Base-by-base conservation (phyloP, 345 rosid genomes). In the Salix suchowensis region DNA sequence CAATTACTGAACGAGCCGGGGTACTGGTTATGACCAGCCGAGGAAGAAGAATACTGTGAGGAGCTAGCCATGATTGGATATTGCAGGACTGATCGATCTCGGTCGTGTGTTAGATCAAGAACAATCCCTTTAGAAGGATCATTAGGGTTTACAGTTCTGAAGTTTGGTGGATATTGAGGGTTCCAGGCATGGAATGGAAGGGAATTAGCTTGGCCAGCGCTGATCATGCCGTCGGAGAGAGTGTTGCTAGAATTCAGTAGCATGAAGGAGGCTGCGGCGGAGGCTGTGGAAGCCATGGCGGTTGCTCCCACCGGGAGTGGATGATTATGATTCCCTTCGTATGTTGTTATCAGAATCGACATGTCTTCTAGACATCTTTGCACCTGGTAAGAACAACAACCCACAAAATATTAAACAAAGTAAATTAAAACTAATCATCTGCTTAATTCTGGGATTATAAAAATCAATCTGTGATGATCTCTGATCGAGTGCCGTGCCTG, bases 291-390 rank as follows among this genome's bases (percentile, higher is more conserved):
- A 44, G 91, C 89, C 91, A 86, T 88, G 69, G 89, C 86, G 7
- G 89, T 85, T 69, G 89, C 88, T 7, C 91, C 91, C 18, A 86
- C 89, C 0, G 91, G 89, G 16, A 88, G 87, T n/a, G 91, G 88
- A 68, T 88, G 91, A 68, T 88, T 88, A 72, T 88, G 91, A 14
- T 75, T 86, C 60, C 91, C 91, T 84, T 86, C 91, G 50, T 88
- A 86, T 6, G 91, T 88, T 78, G 91, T 88, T 69, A 88, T 88
- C 36, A 88, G 86, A 74, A 86, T 88, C 24, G 91, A 86, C 89
- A 88, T 88, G 78, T 88, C 91, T 65, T 88, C 91, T 36, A 82
- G 70, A 74, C 91, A 88, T 80, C 91, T 85, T 85, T 88, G 91
- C 61, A 88, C 91, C 91, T 88, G 66, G 7, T 52, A 48, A 36